Base-by-base conservation (phyloP, 306 rosid genomes). In the Bauhinia variegata region DNA sequence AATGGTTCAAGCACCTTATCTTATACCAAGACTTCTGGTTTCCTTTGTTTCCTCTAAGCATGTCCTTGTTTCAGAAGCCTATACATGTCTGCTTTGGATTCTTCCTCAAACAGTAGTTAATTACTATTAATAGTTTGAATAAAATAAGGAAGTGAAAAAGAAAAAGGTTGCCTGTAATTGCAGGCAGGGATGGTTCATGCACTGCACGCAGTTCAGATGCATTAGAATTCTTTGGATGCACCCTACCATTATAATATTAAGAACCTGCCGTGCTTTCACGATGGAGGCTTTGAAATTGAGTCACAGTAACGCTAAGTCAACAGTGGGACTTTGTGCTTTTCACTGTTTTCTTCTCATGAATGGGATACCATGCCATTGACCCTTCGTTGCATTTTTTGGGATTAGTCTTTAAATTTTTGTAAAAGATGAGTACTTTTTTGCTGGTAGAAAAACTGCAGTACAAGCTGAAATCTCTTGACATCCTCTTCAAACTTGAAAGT, bases 191-290 rank as follows among this genome's bases (percentile, higher is more conserved):
- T 5, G 36, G 68, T 57, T 57, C 78, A 57, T 74, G 78, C 52
- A 58, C 31, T 11, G 37, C 66, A 37, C 60, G 43, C 56, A 23
- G 33, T 10, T 46, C 50, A 63, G 12, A 52, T 41, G 12, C n/a
- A 52, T 52, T 23, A 23, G 28, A 14, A 32, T 19, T 44, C 51
- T 44, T 50, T 41, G 14, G 43, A 11, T 59, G 16, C 36, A 41
- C 73, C 37, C 56, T 63, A 75, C 65, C 60, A 53, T 14, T 61
- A 13, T 23, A 23, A 23, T 23, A 36, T 23, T 13, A 42, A 44
- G 19, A 18, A 17, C 11, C n/a, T 13, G 73, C 67, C 67, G 58
- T 59, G 73, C 56, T 50, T n/a, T 67, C 70, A 59, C 63, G 68
- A 51, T 42, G 11, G 23, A 30, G 58, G 23, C 18, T 51, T 23